Evolutionary conservation across 257 asterid genomes (phyloP).

Genomic region (Plantago elongata): DNA sequence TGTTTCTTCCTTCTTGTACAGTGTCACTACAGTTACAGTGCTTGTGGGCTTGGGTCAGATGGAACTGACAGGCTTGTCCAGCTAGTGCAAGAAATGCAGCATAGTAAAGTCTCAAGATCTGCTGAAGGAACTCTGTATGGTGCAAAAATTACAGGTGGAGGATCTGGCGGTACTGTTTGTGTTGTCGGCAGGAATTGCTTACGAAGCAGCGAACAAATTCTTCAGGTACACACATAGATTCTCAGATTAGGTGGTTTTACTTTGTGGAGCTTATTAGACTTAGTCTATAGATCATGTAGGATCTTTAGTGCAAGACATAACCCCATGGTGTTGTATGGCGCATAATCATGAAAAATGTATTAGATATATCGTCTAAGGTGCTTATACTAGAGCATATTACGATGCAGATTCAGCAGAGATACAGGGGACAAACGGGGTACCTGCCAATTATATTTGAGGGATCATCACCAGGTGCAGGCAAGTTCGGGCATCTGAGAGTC

Average conservation of each 20-base stretch:
- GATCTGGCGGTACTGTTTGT: constrained; percentile 93
- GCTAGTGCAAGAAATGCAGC: constrained; percentile 89
- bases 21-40: constrained; percentile 96
- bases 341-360: background rate
- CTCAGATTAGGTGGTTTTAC: no score
- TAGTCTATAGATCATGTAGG: no score
- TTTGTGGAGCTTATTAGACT: background rate
- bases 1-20: constrained; percentile 19
- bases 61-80: constrained; percentile 90
- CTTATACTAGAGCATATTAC: background rate
- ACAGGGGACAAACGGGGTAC: constrained; percentile 76
- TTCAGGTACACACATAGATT: constrained; percentile 45
- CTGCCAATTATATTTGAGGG: constrained; percentile 76
- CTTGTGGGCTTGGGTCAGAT: constrained; percentile 95
- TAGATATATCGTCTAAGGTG: background rate
- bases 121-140: constrained; percentile 83
- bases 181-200: constrained; percentile 76
- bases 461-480: constrained; percentile 97
- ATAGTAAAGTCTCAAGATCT: constrained; percentile 49
- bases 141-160: constrained; percentile 93
- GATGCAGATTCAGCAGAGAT: constrained; percentile 69
- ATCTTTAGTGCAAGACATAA: background rate
- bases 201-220: constrained; percentile 70
- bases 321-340: no score
- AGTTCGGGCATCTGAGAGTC: constrained; percentile 75